Evolutionary conservation across 225 moss, liverwort and hornwort genomes (phyloP), one percentile per base, ranked within the genome.

Genomic region (Takakia lepidozioides): DNA sequence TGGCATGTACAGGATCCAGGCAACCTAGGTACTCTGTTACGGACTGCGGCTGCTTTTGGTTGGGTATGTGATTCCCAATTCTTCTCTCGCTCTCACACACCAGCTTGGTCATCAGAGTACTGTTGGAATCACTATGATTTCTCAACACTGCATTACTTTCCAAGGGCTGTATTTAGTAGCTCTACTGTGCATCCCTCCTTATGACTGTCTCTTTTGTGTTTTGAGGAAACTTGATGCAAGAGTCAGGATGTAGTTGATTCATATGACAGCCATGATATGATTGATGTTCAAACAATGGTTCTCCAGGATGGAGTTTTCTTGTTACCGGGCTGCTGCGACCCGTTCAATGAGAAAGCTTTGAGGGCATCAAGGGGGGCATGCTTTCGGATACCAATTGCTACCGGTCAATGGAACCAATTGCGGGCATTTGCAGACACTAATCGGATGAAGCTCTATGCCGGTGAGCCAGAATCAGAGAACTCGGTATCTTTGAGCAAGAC

Each of bases 271-370:
- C n/a, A n/a, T n/a, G n/a, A n/a, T n/a, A n/a, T n/a, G n/a, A n/a
- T n/a, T n/a, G n/a, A n/a, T n/a, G n/a, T n/a, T n/a, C n/a, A n/a
- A n/a, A n/a, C n/a, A n/a, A n/a, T n/a, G n/a, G n/a, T n/a, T 51
- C 30, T 68, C 28, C 61, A 86, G 85, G 91, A 98, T 70, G 87
- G 80, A 3, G 81, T 91, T 1, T 87, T 85, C 27, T 55, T 98
- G 46, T 69, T 98, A 6, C 85, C 75, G n/a, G 91, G 98, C 14
- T 85, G 98, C 29, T 98, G 98, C 48, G 91, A 98, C 39, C 87
- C 85, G 13, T 98, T 91, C 59, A 98, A 98, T 53, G 91, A 87
- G 27, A 98, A 98, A 62, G 98, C 98, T 15, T 66, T 98, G 18
- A 70, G 98, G 46, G 87, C 91, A n/a, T 78, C 85, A 50, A 80